Base-by-base conservation (phyloP, 495 filamentous ascomycete genomes). In the Hamigera avellanea region DNA sequence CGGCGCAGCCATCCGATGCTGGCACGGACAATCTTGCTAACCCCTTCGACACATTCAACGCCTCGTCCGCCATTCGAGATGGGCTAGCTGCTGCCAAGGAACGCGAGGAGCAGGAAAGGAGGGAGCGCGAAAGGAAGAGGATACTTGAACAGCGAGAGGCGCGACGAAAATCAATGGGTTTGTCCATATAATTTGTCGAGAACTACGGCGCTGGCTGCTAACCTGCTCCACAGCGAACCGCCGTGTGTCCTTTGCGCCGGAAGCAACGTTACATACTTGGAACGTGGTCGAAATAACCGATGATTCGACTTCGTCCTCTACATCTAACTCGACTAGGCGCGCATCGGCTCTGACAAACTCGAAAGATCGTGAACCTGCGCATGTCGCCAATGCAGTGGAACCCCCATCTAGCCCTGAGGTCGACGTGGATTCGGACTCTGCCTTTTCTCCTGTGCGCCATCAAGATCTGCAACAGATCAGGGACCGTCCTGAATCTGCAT, bases 181-280 rank as follows among this genome's bases (percentile, higher is more conserved):
- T 31, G 51, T 31, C 14, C 19, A 8, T 34, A 6, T 6, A 17
- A 25, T 36, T 33, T 26, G 17, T 10, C 36, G 1, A 29, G n/a
- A n/a, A n/a, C n/a, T 9, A 3, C 21, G n/a, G 16, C n/a, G 21
- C 23, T 12, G 18, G 13, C 36, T 33, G 26, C 42, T 58, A 34
- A 57, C 37, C 35, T 14, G 26, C 40, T 10, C 12, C 30, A 35
- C 39, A 69, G 86, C 84, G 21, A 89, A 91, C 57, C 83, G 93
- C 48, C 77, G 91, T 40, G 91, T 99, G 26, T 95, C 89, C 0
- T 99, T 99, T 52, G 91, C 91, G 4, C 91, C 91, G 1, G 91
- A 99, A 58, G 91, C 91, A 10, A 99, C 91, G 7, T 64, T 99
- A 21, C 91, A 99, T 53, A 99, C 91, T 2, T 99, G 93, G 76